Conservation (phyloP, 2,329 filamentous ascomycete genomes). For the Colletotrichum sidae region DNA sequence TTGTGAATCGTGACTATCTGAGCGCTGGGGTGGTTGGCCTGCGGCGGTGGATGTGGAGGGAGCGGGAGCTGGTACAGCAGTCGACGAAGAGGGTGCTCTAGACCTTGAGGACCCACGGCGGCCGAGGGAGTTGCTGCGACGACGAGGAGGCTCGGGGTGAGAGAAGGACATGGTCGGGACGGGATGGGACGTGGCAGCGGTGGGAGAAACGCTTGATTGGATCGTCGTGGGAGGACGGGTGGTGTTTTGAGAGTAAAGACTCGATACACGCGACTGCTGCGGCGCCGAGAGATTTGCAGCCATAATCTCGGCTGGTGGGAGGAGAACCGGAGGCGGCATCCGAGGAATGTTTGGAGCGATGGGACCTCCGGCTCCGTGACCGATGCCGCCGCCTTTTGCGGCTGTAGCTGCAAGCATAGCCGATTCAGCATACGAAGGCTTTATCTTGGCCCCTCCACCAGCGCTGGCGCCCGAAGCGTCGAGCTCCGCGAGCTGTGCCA, state of each 20-base stretch:
- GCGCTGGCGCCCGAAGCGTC: constrained; percentile 37
- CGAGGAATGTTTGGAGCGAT: constrained; percentile 21
- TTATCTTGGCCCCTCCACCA: constrained; percentile 32
- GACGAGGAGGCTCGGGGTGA: constrained; percentile 36
- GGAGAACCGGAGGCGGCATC: constrained; percentile 33
- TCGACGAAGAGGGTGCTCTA: constrained; percentile 28
- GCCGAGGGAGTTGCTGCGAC: constrained; percentile 35
- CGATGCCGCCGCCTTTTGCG: constrained; percentile 37
- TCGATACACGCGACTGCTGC: constrained; percentile 46
- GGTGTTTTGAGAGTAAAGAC: constrained; percentile 51
- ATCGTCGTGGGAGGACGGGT: constrained; percentile 37
- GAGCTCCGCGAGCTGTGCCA: constrained; percentile 43
- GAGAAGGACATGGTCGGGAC: constrained; percentile 40
- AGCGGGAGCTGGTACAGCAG: constrained; percentile 9
- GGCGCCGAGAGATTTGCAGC: constrained; percentile 35
- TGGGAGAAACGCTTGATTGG: constrained; percentile 33
- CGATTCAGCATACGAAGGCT: constrained; percentile 33
- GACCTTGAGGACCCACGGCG: constrained; percentile 27
- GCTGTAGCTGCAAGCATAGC: constrained; percentile 38
- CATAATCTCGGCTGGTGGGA: constrained; percentile 47
- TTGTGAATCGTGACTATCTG: constrained; percentile 36
- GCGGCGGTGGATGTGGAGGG: neutral
- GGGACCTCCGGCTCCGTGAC: constrained; percentile 35
- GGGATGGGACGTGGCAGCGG: constrained; percentile 37
- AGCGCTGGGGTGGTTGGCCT: constrained; percentile 25